Evolutionary conservation across 768 basidiomycete genomes (phyloP), one percentile per base, ranked within the genome.

Genomic region (Serendipita vermifera): DNA sequence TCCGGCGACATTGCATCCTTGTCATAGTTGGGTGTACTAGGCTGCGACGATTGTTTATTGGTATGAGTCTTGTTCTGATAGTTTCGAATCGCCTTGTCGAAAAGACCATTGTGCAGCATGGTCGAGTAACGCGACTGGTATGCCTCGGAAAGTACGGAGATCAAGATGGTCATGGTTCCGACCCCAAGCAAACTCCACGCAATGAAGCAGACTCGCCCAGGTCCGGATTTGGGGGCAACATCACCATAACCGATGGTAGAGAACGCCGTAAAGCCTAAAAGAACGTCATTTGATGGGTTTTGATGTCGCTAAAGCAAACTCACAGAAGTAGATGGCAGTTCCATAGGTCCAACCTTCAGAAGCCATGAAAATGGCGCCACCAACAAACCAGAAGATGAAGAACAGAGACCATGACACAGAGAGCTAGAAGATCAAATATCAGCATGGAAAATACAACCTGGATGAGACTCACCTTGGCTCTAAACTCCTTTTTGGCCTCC

Each of bases 371-470:
- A 87, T 79, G 1, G 71, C 74, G 3, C 82, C 77, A 2, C 87
- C 86, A n/a, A 76, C 82, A 62, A 79, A 71, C 88, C 88, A 91
- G 70, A 91, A 91, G n/a, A 75, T 60, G 20, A 87, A 63, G 68
- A 90, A 89, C 29, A 84, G 60, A 0, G 65, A 48, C 70, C 78
- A 78, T 0, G 82, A 80, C 17, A 85, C 67, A 1, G 62, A 41
- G 29, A 75, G 64, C 72, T 75, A 56, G 7, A 0, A 57, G 26
- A 33, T 26, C 13, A 5, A 7, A 3, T 14, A 26, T 55, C n/a
- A 56, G 31, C 24, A 57, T 22, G 17, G 11, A 13, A 26, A n/a
- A 39, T 27, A 15, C 36, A 5, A 29, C 3, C 32, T 35, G 32
- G 14, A 17, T 29, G n/a, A 56, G 5, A 39, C 62, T 55, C 40